Evolutionary conservation across 2,329 filamentous ascomycete genomes (phyloP).

Genomic region (Aspergillus tanneri): DNA sequence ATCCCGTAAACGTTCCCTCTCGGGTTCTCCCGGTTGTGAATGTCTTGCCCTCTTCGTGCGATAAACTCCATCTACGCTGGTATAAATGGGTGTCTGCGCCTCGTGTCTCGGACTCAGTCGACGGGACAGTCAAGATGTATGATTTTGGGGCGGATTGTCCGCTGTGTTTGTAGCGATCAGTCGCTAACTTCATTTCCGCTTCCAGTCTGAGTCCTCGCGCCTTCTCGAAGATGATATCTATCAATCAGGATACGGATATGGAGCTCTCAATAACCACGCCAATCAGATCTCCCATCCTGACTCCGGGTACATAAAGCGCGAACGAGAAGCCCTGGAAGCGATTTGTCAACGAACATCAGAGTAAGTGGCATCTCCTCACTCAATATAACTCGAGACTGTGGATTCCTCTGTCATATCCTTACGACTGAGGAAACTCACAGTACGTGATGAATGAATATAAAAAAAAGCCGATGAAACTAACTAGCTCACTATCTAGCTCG

Average conservation of each 20-base stretch:
- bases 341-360: slow-evolving; percentile 51
- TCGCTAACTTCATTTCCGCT: slow-evolving; percentile 5
- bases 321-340: slow-evolving; percentile 46
- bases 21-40: slow-evolving; percentile 9
- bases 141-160: neutral
- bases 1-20: neutral
- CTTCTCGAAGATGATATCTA: slow-evolving; percentile 48
- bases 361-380: slow-evolving; percentile 28
- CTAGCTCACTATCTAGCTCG: no score
- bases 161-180: neutral
- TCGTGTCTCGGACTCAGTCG: slow-evolving; percentile 44
- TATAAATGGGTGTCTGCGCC: slow-evolving; percentile 46
- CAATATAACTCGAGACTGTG: neutral
- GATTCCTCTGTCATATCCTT: no score
- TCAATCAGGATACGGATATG: slow-evolving; percentile 45
- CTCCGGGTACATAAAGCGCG: slow-evolving; percentile 43
- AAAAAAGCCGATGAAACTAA: no score
- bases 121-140: slow-evolving; percentile 40
- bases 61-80: slow-evolving; percentile 5
- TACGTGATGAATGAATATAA: no score
- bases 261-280: slow-evolving; percentile 38
- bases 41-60: slow-evolving; percentile 12
- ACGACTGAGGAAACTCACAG: no score
- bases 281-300: slow-evolving; percentile 42
- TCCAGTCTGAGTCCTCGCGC: slow-evolving; percentile 44